phyloP scores from a whole-genome alignment of 768 basidiomycete species.

The Russula compacta region DNA sequence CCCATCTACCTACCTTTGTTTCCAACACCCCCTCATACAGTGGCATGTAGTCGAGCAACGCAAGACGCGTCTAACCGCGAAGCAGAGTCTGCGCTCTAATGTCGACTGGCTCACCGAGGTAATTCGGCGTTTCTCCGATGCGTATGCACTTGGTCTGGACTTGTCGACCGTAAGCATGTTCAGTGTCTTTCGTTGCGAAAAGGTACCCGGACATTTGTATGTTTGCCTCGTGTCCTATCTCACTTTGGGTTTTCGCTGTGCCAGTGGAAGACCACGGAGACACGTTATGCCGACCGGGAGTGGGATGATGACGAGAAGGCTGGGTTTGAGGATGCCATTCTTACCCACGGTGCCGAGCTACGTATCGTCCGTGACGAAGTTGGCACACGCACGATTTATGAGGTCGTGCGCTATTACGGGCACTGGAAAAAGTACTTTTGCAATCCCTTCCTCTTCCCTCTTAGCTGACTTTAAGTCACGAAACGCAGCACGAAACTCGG shows the following conservation, averaged over 20 bases:
- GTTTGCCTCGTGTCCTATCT: neutral
- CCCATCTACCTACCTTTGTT: neutral
- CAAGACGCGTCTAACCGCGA: constrained; percentile 47
- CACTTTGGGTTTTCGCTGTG: constrained; percentile 5
- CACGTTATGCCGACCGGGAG: constrained; percentile 55
- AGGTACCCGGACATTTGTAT: constrained; percentile 36
- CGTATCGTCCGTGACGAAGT: constrained; percentile 71
- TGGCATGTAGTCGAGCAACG: constrained; percentile 51
- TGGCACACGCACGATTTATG: constrained; percentile 55
- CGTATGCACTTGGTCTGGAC: constrained; percentile 46
- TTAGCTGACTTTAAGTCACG: neutral
- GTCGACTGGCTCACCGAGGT: constrained; percentile 83
- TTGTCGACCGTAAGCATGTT: constrained; percentile 59
- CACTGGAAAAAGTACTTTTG: constrained; percentile 71
- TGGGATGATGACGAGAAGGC: constrained; percentile 63
- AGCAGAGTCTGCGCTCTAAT: constrained; percentile 41
- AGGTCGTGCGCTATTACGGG: constrained; percentile 77
- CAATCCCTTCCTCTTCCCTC: neutral
- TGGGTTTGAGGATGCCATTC: constrained; percentile 70
- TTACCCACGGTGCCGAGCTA: constrained; percentile 69
- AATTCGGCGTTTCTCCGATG: constrained; percentile 61
- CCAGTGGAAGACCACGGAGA: constrained; percentile 70
- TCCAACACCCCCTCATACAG: neutral
- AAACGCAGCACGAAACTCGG: constrained; percentile 49
- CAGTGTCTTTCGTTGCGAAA: constrained; percentile 45